These are phyloP conservation scores for Salvia splendens DNA, from an alignment of 257 asterid species.

Conservation along the genomic window DNA sequence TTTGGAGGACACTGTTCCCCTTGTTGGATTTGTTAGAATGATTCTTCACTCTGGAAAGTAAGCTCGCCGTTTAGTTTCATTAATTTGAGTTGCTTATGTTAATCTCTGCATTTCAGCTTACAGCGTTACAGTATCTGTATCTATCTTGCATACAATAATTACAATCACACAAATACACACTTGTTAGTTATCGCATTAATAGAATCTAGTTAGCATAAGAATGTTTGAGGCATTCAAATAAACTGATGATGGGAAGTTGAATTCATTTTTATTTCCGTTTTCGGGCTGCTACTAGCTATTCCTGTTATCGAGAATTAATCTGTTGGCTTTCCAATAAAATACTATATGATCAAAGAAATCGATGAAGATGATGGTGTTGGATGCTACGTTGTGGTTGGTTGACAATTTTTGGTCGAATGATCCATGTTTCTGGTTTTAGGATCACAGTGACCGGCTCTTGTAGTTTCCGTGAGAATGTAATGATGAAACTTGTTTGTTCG, in stretches of 20 bases:
- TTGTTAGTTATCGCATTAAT: no score
- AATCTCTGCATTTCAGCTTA: background rate
- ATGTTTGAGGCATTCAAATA: background rate
- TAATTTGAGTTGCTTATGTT: background rate
- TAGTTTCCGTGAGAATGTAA: constrained; percentile 4
- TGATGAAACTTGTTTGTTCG: background rate
- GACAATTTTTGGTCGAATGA: background rate
- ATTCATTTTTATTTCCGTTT: background rate
- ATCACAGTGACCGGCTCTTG: background rate
- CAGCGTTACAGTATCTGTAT: background rate
- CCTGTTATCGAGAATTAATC: no score
- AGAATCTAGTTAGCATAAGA: no score
- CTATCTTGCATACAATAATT: background rate
- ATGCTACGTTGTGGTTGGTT: no score
- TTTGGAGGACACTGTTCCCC: constrained; percentile 92
- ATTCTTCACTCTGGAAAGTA: constrained; percentile 90
- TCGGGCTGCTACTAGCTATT: no score
- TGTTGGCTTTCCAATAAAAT: no score
- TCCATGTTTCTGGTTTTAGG: constrained; percentile 13
- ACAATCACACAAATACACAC: background rate
- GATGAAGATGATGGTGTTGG: background rate
- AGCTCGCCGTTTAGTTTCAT: constrained; percentile 21
- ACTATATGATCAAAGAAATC: no score
- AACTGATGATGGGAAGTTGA: background rate
- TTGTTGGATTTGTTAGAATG: constrained; percentile 82